These are phyloP conservation scores for Rhodotorula mucilaginosa DNA, from an alignment of 1,284 basidiomycete genomes.

Conservation along the genomic window DNA sequence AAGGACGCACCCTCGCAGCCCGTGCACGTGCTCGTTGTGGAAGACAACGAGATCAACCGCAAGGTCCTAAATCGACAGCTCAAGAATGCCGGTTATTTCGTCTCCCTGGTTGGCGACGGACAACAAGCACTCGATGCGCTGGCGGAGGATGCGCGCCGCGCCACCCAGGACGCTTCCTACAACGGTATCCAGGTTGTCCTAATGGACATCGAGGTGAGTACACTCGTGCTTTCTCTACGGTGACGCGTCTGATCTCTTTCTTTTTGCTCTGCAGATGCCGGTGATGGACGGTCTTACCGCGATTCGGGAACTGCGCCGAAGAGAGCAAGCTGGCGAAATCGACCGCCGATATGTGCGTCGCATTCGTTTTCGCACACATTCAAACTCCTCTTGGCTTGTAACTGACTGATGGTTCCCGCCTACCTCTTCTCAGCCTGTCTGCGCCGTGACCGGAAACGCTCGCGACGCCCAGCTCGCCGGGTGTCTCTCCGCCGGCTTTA, in stretches of 20 bases:
- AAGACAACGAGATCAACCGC: slow-evolving; percentile 51
- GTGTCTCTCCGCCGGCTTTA: slow-evolving; percentile 10
- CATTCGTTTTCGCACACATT: not conserved
- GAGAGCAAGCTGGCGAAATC: slow-evolving; percentile 27
- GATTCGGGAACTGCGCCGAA: slow-evolving; percentile 21
- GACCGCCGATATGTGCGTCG: slow-evolving; percentile 8
- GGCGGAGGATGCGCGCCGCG: not conserved
- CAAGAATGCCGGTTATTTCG: slow-evolving; percentile 46
- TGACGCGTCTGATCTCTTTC: not conserved
- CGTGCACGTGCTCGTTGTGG: slow-evolving; percentile 30
- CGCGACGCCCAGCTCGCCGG: slow-evolving; percentile 5
- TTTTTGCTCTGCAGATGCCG: slow-evolving; percentile 26
- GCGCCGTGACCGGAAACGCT: slow-evolving; percentile 17
- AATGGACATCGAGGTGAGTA: slow-evolving; percentile 30
- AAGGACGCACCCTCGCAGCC: not conserved
- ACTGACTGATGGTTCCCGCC: not conserved
- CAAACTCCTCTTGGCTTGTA: not conserved
- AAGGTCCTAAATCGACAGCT: slow-evolving; percentile 49
- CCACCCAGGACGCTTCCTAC: not conserved
- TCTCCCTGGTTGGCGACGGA: slow-evolving; percentile 50
- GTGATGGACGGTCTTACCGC: slow-evolving; percentile 38
- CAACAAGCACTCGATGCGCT: slow-evolving; percentile 49
- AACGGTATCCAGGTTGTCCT: slow-evolving; percentile 21
- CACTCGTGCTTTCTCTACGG: not conserved
- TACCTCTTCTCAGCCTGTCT: not conserved